These are phyloP conservation scores for Aspergillus pseudoglaucus DNA, from an alignment of 2,329 filamentous ascomycete species.

Conservation along the genomic window DNA sequence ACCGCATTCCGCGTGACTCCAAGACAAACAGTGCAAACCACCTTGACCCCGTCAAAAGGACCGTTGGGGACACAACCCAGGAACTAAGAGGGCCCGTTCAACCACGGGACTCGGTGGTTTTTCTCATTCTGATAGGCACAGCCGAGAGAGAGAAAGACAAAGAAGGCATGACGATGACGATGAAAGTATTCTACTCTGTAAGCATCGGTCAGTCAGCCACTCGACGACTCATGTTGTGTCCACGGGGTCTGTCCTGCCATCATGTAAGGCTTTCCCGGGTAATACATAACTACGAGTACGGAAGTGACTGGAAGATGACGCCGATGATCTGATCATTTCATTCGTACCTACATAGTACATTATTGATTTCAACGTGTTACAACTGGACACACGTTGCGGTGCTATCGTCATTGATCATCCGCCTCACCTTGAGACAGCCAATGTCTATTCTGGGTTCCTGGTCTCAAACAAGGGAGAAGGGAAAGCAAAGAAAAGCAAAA, in stretches of 20 bases:
- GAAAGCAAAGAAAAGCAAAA: background rate
- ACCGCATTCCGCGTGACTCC: background rate
- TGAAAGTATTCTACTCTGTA: too few relatives aligned
- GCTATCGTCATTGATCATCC: background rate
- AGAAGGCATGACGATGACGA: too few relatives aligned
- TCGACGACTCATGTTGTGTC: background rate
- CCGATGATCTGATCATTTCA: slow-evolving; percentile 1
- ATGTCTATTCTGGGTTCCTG: background rate
- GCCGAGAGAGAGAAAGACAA: background rate
- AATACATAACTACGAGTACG: background rate
- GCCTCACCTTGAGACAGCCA: background rate
- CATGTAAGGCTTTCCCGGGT: background rate
- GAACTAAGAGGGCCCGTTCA: background rate
- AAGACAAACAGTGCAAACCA: background rate
- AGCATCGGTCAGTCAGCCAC: background rate
- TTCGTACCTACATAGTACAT: background rate
- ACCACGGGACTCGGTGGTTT: background rate
- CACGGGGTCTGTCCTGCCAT: background rate
- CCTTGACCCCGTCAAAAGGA: background rate
- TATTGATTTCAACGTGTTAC: background rate
- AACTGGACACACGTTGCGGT: background rate
- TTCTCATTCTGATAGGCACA: background rate
- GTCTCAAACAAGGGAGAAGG: background rate
- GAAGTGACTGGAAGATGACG: slow-evolving; percentile 10
- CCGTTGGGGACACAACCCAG: background rate